Evolutionary conservation across 1,139 yeast species (phyloP).

Genomic region (Yamadazyma mexicana): DNA sequence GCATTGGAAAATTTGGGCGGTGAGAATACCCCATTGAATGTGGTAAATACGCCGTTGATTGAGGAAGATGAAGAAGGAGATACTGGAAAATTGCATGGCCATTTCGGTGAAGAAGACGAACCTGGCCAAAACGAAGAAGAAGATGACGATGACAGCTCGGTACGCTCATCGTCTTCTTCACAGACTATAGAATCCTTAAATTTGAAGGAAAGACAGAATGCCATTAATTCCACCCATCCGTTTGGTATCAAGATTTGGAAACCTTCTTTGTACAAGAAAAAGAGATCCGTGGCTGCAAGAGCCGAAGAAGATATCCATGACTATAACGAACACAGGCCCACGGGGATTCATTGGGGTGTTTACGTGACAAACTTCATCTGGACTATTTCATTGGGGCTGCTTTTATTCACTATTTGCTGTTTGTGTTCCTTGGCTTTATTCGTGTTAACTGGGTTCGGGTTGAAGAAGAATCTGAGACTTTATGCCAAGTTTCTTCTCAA

Average conservation of each 20-base stretch:
- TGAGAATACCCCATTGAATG: conserved; percentile 12
- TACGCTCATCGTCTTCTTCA: conserved; percentile 42
- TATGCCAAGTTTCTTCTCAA: conserved; percentile 65
- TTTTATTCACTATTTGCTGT: conserved; percentile 54
- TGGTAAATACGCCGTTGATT: conserved; percentile 18
- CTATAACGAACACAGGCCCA: conserved; percentile 51
- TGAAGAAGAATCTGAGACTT: conserved; percentile 35
- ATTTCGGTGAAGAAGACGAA: conserved; percentile 1
- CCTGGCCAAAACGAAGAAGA: conserved; percentile 12
- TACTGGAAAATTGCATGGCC: too few species aligned
- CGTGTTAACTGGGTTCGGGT: conserved; percentile 50
- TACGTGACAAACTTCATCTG: conserved; percentile 73
- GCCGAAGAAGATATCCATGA: conserved; percentile 96
- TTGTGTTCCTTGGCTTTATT: conserved; percentile 45
- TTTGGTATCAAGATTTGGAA: conserved; percentile 98
- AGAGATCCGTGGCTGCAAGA: conserved; percentile 84
- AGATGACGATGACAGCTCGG: conserved; percentile 19
- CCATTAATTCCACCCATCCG: conserved; percentile 95
- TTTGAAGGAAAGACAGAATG: conserved; percentile 90
- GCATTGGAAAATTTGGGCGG: conserved; percentile 19
- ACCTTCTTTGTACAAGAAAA: conserved; percentile 92
- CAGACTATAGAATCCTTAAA: conserved; percentile 78
- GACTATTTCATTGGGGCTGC: conserved; percentile 70
- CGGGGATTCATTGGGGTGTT: conserved; percentile 61
- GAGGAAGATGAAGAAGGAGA: conserved; percentile 13